Evolutionary conservation across 2,329 filamentous ascomycete genomes (phyloP).

Genomic region (Monosporascus sp.): DNA sequence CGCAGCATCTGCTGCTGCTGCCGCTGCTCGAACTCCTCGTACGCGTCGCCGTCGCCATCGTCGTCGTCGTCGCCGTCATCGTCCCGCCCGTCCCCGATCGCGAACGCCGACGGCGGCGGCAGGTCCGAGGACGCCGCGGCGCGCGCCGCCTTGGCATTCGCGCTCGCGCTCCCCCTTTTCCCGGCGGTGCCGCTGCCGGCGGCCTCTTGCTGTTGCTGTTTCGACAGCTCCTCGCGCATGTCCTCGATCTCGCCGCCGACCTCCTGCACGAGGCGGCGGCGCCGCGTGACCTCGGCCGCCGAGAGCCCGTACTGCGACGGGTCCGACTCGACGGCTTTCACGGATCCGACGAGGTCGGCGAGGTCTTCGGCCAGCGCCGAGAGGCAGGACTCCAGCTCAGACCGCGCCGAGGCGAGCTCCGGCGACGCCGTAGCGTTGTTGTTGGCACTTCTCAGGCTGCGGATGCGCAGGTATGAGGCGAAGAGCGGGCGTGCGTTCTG

Average conservation of each 20-base stretch:
- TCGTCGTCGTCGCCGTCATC: slow-evolving; percentile 34
- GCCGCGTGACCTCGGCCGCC: slow-evolving; percentile 72
- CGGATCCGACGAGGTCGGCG: slow-evolving; percentile 79
- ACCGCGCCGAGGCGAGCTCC: slow-evolving; percentile 74
- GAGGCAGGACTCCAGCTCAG: slow-evolving; percentile 63
- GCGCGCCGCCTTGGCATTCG: slow-evolving; percentile 23
- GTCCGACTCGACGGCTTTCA: slow-evolving; percentile 80
- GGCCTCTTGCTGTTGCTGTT: slow-evolving; percentile 29
- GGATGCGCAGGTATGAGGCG: slow-evolving; percentile 92
- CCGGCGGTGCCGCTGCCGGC: background rate
- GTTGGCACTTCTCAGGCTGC: slow-evolving; percentile 65
- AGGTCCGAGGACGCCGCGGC: slow-evolving; percentile 37
- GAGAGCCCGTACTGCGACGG: slow-evolving; percentile 85
- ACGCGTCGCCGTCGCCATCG: slow-evolving; percentile 52
- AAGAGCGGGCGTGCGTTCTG: slow-evolving; percentile 79
- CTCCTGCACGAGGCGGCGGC: slow-evolving; percentile 79
- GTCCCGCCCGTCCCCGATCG: slow-evolving; percentile 48
- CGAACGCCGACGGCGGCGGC: slow-evolving; percentile 50
- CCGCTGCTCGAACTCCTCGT: slow-evolving; percentile 82
- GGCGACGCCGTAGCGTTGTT: slow-evolving; percentile 58
- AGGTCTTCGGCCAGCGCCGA: slow-evolving; percentile 75
- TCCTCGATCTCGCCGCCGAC: slow-evolving; percentile 83
- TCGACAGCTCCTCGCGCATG: slow-evolving; percentile 78
- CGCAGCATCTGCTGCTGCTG: slow-evolving; percentile 88
- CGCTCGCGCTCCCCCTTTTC: background rate